Conservation (phyloP, 169 alveolate genomes). For the Plasmodium ovale region DNA sequence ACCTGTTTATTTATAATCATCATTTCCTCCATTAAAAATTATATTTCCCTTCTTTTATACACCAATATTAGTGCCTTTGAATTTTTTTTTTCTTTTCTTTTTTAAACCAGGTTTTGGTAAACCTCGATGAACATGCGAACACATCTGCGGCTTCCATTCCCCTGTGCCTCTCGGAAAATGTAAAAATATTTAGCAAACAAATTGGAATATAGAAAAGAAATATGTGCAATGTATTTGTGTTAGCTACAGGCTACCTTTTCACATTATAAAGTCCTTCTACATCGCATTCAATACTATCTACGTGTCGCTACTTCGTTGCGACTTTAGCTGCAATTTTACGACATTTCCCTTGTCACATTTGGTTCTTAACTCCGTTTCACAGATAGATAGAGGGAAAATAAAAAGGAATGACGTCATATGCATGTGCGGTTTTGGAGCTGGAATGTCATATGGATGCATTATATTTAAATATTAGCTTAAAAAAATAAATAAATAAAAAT, state of each 20-base stretch:
- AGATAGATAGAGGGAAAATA: conserved; percentile 78
- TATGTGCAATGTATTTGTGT: too few species aligned
- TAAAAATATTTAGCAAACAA: conserved; percentile 21
- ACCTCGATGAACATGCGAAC: conserved; percentile 81
- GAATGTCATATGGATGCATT: conserved; percentile 82
- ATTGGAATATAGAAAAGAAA: not conserved
- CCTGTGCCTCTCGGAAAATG: conserved; percentile 80
- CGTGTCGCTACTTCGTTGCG: too few species aligned
- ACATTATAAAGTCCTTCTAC: too few species aligned
- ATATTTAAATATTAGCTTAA: conserved; percentile 75
- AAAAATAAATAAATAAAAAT: conserved; percentile 25
- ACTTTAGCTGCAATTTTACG: too few species aligned
- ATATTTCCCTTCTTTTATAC: not conserved
- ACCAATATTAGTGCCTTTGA: too few species aligned
- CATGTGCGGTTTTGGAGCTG: conserved; percentile 86
- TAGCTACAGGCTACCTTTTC: too few species aligned
- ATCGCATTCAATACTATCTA: too few species aligned
- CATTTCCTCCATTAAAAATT: not conserved
- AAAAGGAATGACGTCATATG: conserved; percentile 79
- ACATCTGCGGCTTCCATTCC: conserved; percentile 87
- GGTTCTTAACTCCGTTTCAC: not conserved
- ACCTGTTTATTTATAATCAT: not conserved
- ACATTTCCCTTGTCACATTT: not conserved
- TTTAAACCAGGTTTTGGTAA: conserved; percentile 77
- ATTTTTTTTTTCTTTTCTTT: not conserved